Conservation (phyloP, 2,329 filamentous ascomycete genomes). For the Leptographium lundbergii region DNA sequence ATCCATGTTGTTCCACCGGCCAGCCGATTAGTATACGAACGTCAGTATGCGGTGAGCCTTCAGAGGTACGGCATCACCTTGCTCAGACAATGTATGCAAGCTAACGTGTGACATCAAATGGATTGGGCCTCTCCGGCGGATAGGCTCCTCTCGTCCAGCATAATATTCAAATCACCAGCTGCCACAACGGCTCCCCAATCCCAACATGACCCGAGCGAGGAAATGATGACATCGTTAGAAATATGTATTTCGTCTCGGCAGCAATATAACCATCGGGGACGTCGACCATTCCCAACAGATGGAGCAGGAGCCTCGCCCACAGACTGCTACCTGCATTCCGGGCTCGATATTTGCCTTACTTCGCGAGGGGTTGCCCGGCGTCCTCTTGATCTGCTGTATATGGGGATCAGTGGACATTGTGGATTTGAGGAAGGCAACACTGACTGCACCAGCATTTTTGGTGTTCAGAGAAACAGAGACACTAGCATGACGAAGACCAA, state of each 20-base stretch:
- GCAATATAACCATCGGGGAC: constrained; percentile 8
- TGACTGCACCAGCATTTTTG: constrained; percentile 17
- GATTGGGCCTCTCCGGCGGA: background rate
- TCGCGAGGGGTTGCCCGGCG: too few species aligned
- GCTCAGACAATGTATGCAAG: background rate
- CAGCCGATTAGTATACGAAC: background rate
- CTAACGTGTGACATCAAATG: background rate
- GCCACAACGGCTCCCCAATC: background rate
- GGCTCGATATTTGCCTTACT: constrained; percentile 14
- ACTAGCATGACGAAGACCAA: constrained; percentile 21
- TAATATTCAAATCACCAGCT: background rate
- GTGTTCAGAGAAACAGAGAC: constrained; percentile 20
- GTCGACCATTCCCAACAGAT: constrained; percentile 34
- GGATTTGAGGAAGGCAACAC: constrained; percentile 19
- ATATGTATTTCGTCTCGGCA: constrained; percentile 28
- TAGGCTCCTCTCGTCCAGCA: background rate
- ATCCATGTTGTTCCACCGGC: background rate
- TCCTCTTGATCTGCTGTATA: too few species aligned
- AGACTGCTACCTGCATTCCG: constrained; percentile 21
- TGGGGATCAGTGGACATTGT: too few species aligned
- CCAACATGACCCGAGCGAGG: background rate
- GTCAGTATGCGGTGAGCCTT: too few species aligned
- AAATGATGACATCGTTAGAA: background rate
- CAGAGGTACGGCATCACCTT: background rate
- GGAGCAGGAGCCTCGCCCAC: constrained; percentile 21